Percentiles rank a stretch among this genome's conserved stretches.
Conservation (phyloP, 1,284 basidiomycete genomes). For the Ceratobasidium sp. region DNA sequence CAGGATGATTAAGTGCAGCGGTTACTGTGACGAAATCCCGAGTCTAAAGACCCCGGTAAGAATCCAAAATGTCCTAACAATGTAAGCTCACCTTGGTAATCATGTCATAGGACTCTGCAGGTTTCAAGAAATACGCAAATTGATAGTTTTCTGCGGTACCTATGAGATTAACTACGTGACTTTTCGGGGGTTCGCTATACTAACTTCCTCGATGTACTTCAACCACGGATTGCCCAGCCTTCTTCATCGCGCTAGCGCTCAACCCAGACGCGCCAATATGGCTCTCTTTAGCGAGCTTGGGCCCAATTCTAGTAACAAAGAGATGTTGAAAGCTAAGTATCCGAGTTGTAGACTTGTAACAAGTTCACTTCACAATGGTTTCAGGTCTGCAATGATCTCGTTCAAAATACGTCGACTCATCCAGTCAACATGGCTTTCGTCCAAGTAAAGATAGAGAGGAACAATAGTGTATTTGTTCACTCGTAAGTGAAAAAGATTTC, state of each 20-base stretch:
- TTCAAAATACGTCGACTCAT: slow-evolving; percentile 43
- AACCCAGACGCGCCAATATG: slow-evolving; percentile 32
- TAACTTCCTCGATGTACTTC: slow-evolving; percentile 44
- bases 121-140: slow-evolving; percentile 43
- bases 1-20: neutral
- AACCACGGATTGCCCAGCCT: slow-evolving; percentile 42
- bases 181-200: too few species aligned
- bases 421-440: slow-evolving; percentile 43
- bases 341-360: neutral
- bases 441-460: slow-evolving; percentile 44
- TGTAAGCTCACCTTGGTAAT: slow-evolving; percentile 40
- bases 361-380: slow-evolving; percentile 39
- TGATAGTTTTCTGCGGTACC: slow-evolving; percentile 41
- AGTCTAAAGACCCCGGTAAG: neutral
- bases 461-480: slow-evolving; percentile 42
- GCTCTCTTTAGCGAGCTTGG: slow-evolving; percentile 42
- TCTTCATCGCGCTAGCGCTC: slow-evolving; percentile 40
- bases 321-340: neutral
- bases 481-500: slow-evolving; percentile 43
- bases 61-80: neutral
- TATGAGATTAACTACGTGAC: neutral
- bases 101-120: slow-evolving; percentile 41
- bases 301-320: slow-evolving; percentile 40
- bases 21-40: slow-evolving; percentile 34
- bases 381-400: slow-evolving; percentile 42